These are phyloP conservation scores for Knufia fluminis DNA, from an alignment of 2,329 filamentous ascomycete species.

Conservation along the genomic window DNA sequence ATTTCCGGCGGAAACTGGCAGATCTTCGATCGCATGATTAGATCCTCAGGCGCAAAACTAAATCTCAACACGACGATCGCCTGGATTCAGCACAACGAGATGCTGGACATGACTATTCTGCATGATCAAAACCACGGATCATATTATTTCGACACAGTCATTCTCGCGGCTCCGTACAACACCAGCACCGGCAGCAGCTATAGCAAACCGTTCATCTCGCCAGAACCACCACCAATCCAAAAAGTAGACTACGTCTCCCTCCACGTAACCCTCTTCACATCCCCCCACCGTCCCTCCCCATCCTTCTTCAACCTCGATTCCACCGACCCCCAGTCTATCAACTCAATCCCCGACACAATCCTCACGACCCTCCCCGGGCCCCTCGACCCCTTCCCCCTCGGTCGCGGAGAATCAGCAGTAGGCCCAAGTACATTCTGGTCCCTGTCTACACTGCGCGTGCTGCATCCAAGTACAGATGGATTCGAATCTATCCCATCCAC, in stretches of 20 bases:
- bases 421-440: conserved; percentile 77
- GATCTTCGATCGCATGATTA: conserved; percentile 79
- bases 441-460: conserved; percentile 62
- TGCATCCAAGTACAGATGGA: conserved; percentile 43
- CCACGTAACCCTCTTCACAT: conserved; percentile 82
- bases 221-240: conserved; percentile 50
- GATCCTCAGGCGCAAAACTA: conserved; percentile 51
- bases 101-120: no score
- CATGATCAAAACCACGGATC: conserved; percentile 17
- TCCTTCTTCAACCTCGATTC: conserved; percentile 58
- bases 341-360: conserved; percentile 59
- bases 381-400: conserved; percentile 38
- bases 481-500: conserved; percentile 14
- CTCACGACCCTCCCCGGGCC: conserved; percentile 68
- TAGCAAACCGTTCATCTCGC: conserved; percentile 58
- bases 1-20: conserved; percentile 85
- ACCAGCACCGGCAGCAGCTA: no score
- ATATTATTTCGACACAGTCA: conserved; percentile 73
- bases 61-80: conserved; percentile 60
- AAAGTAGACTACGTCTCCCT: conserved; percentile 69
- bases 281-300: conserved; percentile 61
- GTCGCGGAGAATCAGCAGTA: conserved; percentile 45
- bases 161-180: conserved; percentile 77
- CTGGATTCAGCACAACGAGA: conserved; percentile 40
- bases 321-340: conserved; percentile 31